phyloP scores from a whole-genome alignment of 768 basidiomycete genomes.

The Tylopilus plumbeoviolaceoides region DNA sequence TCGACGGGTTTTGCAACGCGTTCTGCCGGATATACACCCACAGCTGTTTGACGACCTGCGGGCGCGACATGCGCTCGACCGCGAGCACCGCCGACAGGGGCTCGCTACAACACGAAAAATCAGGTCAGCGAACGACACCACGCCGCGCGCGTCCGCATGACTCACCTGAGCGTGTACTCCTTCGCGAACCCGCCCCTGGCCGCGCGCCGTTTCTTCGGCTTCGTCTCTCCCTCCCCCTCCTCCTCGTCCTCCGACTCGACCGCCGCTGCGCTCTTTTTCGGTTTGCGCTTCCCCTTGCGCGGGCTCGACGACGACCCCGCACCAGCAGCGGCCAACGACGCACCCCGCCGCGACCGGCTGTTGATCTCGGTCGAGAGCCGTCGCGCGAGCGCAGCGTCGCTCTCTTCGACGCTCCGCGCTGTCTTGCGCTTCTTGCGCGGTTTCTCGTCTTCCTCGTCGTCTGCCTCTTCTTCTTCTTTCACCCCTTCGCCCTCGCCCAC shows the following conservation, averaged over 20 bases:
- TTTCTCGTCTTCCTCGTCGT: conserved; percentile 17
- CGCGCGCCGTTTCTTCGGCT: conserved; percentile 47
- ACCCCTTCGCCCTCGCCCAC: conserved; percentile 17
- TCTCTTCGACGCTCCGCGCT: conserved; percentile 49
- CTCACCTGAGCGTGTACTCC: conserved; percentile 68
- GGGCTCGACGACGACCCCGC: conserved; percentile 27
- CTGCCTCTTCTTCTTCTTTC: no score
- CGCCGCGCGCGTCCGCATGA: not conserved
- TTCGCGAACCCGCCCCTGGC: conserved; percentile 77
- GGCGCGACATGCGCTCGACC: conserved; percentile 68
- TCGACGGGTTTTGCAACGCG: conserved; percentile 77
- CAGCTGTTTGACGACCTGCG: conserved; percentile 85
- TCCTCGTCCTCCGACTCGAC: conserved; percentile 50
- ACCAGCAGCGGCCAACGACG: conserved; percentile 32
- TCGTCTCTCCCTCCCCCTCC: conserved; percentile 44
- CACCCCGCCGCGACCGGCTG: conserved; percentile 49
- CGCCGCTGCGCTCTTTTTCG: conserved; percentile 53
- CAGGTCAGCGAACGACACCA: conserved; percentile 2
- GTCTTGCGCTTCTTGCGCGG: conserved; percentile 40
- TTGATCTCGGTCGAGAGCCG: conserved; percentile 70
- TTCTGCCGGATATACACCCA: conserved; percentile 87
- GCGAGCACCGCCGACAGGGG: conserved; percentile 70
- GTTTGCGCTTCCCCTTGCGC: conserved; percentile 40
- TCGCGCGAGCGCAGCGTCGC: conserved; percentile 68
- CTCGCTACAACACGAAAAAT: conserved; percentile 42